Percentiles rank a stretch among this genome's conserved stretches.
phyloP scores from a whole-genome alignment of 2,329 filamentous ascomycete genomes.

The Emergomyces orientalis region DNA sequence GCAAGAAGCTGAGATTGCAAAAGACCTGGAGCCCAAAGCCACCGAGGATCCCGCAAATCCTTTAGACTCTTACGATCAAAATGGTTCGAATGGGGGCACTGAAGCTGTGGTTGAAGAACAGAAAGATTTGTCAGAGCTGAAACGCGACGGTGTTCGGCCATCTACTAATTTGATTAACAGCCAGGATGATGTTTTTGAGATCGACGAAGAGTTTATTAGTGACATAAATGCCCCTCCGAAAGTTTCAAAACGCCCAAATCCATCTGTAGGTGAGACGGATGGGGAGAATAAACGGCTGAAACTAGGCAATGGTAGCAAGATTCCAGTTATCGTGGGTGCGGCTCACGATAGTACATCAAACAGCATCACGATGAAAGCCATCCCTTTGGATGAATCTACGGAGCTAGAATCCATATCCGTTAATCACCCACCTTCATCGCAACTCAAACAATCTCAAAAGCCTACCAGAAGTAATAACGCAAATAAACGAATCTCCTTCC shows the following conservation, averaged over 20 bases:
- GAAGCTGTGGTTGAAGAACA: conserved; percentile 6
- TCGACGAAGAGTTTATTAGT: conserved; percentile 25
- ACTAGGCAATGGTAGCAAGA: conserved; percentile 2
- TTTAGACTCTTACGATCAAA: background rate
- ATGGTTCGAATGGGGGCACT: background rate
- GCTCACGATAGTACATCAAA: background rate
- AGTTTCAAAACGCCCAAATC: conserved; percentile 15
- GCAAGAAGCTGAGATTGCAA: conserved; percentile 11
- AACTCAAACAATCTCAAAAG: conserved; percentile 22
- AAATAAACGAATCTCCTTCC: conserved; percentile 51
- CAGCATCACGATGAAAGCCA: too few species aligned
- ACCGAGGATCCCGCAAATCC: background rate
- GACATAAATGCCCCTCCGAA: conserved; percentile 20
- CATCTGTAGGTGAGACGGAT: background rate
- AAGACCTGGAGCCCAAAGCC: conserved; percentile 15
- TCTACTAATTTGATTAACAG: conserved; percentile 18
- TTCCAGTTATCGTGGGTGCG: background rate
- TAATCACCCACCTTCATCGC: conserved; percentile 16
- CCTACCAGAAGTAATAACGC: conserved; percentile 22
- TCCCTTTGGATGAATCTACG: background rate
- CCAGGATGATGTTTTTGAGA: conserved; percentile 27
- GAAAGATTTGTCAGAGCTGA: conserved; percentile 22
- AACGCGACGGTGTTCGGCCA: conserved; percentile 22
- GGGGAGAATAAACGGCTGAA: conserved; percentile 9
- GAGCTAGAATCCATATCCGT: background rate